Conservation (phyloP, 306 rosid species). For the Leucaena leucocephala region DNA sequence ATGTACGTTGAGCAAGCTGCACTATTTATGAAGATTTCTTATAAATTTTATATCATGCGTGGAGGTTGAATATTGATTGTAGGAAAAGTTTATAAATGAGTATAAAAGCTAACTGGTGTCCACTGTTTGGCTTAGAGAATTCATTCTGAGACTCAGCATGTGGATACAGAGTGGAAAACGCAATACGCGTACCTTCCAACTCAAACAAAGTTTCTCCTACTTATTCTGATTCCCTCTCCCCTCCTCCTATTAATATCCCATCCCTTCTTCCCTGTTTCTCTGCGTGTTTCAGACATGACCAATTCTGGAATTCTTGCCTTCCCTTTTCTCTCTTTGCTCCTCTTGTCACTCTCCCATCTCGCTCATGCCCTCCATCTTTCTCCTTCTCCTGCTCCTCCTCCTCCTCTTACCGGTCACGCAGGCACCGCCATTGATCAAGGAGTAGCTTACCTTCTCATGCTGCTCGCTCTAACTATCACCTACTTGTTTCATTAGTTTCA, state of each 20-base stretch:
- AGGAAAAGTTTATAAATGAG: neutral
- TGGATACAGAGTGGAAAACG: neutral
- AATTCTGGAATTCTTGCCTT: slow-evolving; percentile 32
- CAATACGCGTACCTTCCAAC: neutral
- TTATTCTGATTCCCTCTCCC: neutral
- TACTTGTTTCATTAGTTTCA: slow-evolving; percentile 53
- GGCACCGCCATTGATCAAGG: slow-evolving; percentile 77
- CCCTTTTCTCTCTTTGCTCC: slow-evolving; percentile 45
- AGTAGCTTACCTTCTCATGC: slow-evolving; percentile 60
- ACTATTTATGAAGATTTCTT: too few species aligned
- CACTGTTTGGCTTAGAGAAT: neutral
- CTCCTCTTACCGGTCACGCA: slow-evolving; percentile 2
- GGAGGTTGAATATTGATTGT: neutral
- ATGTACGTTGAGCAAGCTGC: too few species aligned
- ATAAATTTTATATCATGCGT: neutral
- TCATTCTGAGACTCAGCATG: neutral
- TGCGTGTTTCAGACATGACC: slow-evolving; percentile 37
- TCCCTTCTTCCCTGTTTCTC: neutral
- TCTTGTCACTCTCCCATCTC: slow-evolving; percentile 44
- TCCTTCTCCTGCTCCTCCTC: slow-evolving; percentile 54
- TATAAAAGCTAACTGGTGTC: neutral
- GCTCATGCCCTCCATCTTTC: slow-evolving; percentile 48
- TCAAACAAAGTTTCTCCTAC: neutral
- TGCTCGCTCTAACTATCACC: slow-evolving; percentile 69
- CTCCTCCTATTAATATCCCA: neutral